phyloP scores from a whole-genome alignment of 2,329 filamentous ascomycete species.

The Leptographium wingfieldii region DNA sequence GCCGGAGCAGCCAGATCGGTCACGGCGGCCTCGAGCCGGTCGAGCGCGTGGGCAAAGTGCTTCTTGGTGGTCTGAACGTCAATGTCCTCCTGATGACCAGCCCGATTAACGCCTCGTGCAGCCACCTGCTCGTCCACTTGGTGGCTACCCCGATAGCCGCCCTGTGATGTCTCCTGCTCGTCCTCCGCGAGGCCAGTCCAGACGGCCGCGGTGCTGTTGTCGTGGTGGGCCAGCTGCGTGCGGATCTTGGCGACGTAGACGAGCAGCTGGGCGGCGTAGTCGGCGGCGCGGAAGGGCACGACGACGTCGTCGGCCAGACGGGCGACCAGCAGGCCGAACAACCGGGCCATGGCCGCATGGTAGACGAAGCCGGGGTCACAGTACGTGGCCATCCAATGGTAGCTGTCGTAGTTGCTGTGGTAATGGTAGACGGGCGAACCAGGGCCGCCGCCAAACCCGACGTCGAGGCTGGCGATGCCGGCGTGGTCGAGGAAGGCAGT shows the following conservation, averaged over 20 bases:
- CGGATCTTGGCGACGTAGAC: slow-evolving; percentile 40
- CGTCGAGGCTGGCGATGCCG: slow-evolving; percentile 52
- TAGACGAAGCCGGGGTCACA: slow-evolving; percentile 60
- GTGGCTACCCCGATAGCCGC: not conserved
- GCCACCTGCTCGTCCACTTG: slow-evolving; percentile 17
- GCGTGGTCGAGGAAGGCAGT: slow-evolving; percentile 64
- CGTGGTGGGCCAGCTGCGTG: slow-evolving; percentile 26
- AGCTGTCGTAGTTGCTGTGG: slow-evolving; percentile 85
- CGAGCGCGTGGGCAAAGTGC: slow-evolving; percentile 10
- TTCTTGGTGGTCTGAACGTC: not conserved
- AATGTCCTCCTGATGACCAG: not conserved
- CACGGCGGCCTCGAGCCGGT: slow-evolving; percentile 21
- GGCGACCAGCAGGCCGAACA: slow-evolving; percentile 49
- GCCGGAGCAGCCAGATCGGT: slow-evolving; percentile 24
- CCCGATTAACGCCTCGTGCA: not conserved
- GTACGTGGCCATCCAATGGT: slow-evolving; percentile 75
- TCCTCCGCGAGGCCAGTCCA: slow-evolving; percentile 14
- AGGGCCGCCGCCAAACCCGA: slow-evolving; percentile 41
- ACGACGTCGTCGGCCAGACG: slow-evolving; percentile 49
- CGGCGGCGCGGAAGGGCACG: slow-evolving; percentile 49
- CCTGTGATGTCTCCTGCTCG: slow-evolving; percentile 18
- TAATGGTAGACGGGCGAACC: slow-evolving; percentile 56
- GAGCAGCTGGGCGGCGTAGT: slow-evolving; percentile 47
- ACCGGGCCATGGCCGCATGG: slow-evolving; percentile 52
- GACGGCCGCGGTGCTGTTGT: not conserved